Evolutionary conservation across 2,329 filamentous ascomycete genomes (phyloP).

Genomic region (Penicillium sp.): DNA sequence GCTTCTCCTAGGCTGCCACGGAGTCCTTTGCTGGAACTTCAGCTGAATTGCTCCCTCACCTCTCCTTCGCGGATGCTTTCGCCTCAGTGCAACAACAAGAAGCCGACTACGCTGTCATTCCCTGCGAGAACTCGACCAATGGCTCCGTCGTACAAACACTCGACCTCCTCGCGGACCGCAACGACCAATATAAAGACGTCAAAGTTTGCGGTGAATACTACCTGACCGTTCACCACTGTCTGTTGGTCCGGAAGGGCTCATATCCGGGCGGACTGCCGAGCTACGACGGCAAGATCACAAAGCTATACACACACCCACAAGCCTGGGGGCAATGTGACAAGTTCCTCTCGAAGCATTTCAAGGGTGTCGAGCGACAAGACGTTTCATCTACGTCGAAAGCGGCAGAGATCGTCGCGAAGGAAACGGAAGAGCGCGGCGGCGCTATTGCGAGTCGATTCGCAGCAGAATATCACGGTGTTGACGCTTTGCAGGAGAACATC

Average conservation of each 20-base stretch:
- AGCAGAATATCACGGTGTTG: conserved; percentile 68
- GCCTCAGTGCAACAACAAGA: conserved; percentile 70
- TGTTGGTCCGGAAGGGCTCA: conserved; percentile 60
- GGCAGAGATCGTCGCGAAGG: conserved; percentile 71
- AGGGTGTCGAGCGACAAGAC: conserved; percentile 77
- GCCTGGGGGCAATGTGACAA: conserved; percentile 87
- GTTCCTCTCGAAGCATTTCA: conserved; percentile 73
- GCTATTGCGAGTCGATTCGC: conserved; percentile 80
- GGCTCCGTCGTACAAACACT: conserved; percentile 89
- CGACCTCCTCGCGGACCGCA: conserved; percentile 81
- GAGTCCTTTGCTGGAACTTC: conserved; percentile 49
- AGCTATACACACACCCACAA: conserved; percentile 91
- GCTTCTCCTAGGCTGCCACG: conserved; percentile 54
- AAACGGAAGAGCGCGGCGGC: conserved; percentile 64
- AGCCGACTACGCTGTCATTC: conserved; percentile 77
- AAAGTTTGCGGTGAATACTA: conserved; percentile 83
- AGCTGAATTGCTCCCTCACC: conserved; percentile 37
- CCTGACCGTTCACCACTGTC: conserved; percentile 83
- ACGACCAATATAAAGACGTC: conserved; percentile 67
- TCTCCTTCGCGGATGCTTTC: conserved; percentile 70
- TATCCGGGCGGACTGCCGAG: conserved; percentile 23
- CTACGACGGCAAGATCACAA: conserved; percentile 65
- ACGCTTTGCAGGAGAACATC: conserved; percentile 62
- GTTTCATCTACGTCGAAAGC: conserved; percentile 84
- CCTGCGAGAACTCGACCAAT: conserved; percentile 95